Percentiles rank a stretch among this genome's conserved stretches.
phyloP scores from a whole-genome alignment of 2,329 filamentous ascomycete genomes.

The Stylonectria norvegica region DNA sequence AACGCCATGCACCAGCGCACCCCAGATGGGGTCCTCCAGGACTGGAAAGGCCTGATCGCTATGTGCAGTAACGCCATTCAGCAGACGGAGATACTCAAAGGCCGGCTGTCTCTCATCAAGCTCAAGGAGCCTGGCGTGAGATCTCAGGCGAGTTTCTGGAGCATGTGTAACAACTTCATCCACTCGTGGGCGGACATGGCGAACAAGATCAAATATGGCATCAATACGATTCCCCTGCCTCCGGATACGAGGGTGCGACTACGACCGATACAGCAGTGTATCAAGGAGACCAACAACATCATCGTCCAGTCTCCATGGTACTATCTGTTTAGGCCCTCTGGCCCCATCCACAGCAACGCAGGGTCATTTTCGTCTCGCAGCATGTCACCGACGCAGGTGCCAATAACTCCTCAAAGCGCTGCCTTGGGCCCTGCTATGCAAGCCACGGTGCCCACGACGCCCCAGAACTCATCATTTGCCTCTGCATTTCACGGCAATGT shows the following conservation, averaged over 20 bases:
- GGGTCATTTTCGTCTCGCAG: conserved; percentile 22
- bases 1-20: conserved; percentile 59
- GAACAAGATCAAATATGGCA: conserved; percentile 53
- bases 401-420: conserved; percentile 85
- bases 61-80: conserved; percentile 69
- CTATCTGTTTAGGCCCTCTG: conserved; percentile 35
- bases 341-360: conserved; percentile 15
- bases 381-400: conserved; percentile 39
- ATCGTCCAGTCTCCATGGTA: conserved; percentile 63
- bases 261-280: conserved; percentile 74
- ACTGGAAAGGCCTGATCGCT: conserved; percentile 68
- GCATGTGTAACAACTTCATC: conserved; percentile 72
- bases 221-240: conserved; percentile 52
- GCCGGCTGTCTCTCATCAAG: conserved; percentile 73
- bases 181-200: conserved; percentile 67
- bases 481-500: conserved; percentile 54
- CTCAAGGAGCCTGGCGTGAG: conserved; percentile 78
- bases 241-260: conserved; percentile 70
- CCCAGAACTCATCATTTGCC: conserved; percentile 55
- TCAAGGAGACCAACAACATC: conserved; percentile 73
- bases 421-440: conserved; percentile 87
- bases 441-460: conserved; percentile 77
- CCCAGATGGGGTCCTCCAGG: conserved; percentile 56
- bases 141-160: conserved; percentile 59
- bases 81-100: conserved; percentile 69